phyloP scores from a whole-genome alignment of 441 rosid species.

The Mallotus japonicus region DNA sequence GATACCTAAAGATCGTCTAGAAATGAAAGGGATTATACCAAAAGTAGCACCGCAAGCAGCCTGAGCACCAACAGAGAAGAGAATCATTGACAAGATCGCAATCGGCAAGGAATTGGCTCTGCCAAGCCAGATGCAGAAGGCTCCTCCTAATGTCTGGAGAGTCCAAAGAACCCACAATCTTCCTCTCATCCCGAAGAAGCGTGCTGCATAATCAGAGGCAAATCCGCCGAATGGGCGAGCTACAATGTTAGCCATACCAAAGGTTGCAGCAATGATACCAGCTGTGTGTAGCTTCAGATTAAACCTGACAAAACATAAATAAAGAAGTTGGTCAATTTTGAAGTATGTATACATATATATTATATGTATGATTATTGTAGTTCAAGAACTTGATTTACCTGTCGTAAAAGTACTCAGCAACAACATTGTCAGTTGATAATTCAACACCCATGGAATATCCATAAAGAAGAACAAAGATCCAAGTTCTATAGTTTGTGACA shows the following conservation, averaged over 20 bases:
- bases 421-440: conserved; percentile 67
- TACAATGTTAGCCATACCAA: conserved; percentile 71
- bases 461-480: conserved; percentile 81
- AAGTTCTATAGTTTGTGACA: conserved; percentile 71
- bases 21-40: conserved; percentile 72
- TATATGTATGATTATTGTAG: too few relatives aligned
- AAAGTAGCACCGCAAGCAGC: conserved; percentile 87
- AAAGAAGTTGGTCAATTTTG: too few relatives aligned
- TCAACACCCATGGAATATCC: conserved; percentile 89
- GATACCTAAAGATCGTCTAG: conserved; percentile 69
- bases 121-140: conserved; percentile 76
- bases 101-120: conserved; percentile 56
- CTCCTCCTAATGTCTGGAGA: conserved; percentile 70
- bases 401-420: conserved; percentile 77
- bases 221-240: conserved; percentile 78
- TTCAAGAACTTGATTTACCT: conserved; percentile 30
- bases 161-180: conserved; percentile 73
- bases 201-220: conserved; percentile 59
- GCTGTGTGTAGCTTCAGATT: conserved; percentile 68
- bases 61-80: conserved; percentile 76
- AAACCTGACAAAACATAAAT: conserved; percentile 37
- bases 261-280: conserved; percentile 66
- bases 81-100: conserved; percentile 63
- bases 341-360: too few relatives aligned
- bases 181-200: conserved; percentile 76